Conservation (phyloP, 2,329 filamentous ascomycete genomes). For the Torrubiella hemipterigena region DNA sequence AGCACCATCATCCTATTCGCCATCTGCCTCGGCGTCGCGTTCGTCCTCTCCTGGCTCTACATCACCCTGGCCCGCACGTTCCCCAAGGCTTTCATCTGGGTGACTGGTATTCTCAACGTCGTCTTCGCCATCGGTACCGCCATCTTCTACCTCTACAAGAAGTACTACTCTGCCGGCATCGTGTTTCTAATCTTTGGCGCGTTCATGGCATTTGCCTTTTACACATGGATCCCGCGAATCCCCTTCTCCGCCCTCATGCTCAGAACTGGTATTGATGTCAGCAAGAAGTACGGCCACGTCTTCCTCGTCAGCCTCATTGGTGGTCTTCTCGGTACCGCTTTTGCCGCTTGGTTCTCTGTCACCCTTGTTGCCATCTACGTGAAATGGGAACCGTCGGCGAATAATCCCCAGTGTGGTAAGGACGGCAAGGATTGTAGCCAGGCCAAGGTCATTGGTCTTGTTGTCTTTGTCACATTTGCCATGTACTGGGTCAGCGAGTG, state of each 20-base stretch:
- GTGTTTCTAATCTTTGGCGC: slow-evolving; percentile 75
- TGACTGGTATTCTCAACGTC: slow-evolving; percentile 82
- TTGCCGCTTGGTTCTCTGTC: slow-evolving; percentile 76
- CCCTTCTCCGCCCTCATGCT: slow-evolving; percentile 88
- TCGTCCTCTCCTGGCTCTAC: slow-evolving; percentile 66
- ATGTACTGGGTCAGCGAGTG: slow-evolving; percentile 92
- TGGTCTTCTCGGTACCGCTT: slow-evolving; percentile 61
- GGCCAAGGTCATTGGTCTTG: slow-evolving; percentile 69
- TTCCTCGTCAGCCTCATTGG: slow-evolving; percentile 79
- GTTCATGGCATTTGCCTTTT: slow-evolving; percentile 73
- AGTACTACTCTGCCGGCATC: slow-evolving; percentile 75
- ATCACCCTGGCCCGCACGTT: slow-evolving; percentile 64
- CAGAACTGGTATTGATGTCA: slow-evolving; percentile 72
- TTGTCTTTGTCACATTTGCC: slow-evolving; percentile 81
- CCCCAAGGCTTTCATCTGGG: slow-evolving; percentile 86
- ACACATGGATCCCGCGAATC: slow-evolving; percentile 80
- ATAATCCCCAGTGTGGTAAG: slow-evolving; percentile 38
- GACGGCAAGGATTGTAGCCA: slow-evolving; percentile 52
- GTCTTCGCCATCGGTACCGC: slow-evolving; percentile 74
- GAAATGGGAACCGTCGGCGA: slow-evolving; percentile 56
- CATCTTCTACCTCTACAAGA: slow-evolving; percentile 68
- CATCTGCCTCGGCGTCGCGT: slow-evolving; percentile 62
- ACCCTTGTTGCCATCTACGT: slow-evolving; percentile 81
- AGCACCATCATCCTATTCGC: slow-evolving; percentile 81
- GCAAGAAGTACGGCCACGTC: slow-evolving; percentile 73